phyloP scores from a whole-genome alignment of 2,329 filamentous ascomycete genomes.

The Penicillium olsonii region DNA sequence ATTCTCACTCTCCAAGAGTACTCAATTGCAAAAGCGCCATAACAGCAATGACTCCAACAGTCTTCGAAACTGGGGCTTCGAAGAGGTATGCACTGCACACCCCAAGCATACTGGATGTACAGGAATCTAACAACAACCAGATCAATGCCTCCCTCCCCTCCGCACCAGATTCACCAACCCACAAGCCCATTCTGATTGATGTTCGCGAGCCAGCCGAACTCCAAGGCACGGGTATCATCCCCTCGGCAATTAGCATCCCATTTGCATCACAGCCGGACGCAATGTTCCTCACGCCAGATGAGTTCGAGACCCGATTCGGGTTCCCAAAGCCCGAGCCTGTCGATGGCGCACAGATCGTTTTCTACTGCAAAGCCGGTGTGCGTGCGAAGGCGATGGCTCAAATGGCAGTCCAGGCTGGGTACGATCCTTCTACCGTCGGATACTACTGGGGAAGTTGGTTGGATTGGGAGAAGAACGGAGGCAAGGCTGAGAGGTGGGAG shows the following conservation, averaged over 20 bases:
- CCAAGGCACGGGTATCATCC: constrained; percentile 62
- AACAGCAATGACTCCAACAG: constrained; percentile 19
- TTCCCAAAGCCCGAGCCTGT: constrained; percentile 67
- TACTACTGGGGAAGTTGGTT: constrained; percentile 58
- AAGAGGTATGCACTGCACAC: constrained; percentile 32
- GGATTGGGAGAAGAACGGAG: constrained; percentile 78
- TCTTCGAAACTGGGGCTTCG: constrained; percentile 36
- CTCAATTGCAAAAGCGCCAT: constrained; percentile 19
- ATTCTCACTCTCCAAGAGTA: not conserved
- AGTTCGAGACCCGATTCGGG: constrained; percentile 82
- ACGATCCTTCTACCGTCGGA: constrained; percentile 61
- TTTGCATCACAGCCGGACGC: constrained; percentile 75
- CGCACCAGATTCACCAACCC: constrained; percentile 22
- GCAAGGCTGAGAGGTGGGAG: constrained; percentile 57
- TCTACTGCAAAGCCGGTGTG: constrained; percentile 93
- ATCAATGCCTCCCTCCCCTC: constrained; percentile 39
- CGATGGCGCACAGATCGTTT: constrained; percentile 60
- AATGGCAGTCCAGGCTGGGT: constrained; percentile 76
- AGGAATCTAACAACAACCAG: constrained; percentile 21
- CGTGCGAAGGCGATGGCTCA: constrained; percentile 74
- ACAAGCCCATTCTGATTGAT: constrained; percentile 43
- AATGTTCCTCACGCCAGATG: constrained; percentile 71
- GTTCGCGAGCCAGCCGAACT: constrained; percentile 52
- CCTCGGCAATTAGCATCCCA: constrained; percentile 79
- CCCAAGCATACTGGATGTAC: not conserved